Evolutionary conservation across 805 yeast species (phyloP), one percentile per base, ranked within the genome.

Genomic region (Yamadazyma sp.): DNA sequence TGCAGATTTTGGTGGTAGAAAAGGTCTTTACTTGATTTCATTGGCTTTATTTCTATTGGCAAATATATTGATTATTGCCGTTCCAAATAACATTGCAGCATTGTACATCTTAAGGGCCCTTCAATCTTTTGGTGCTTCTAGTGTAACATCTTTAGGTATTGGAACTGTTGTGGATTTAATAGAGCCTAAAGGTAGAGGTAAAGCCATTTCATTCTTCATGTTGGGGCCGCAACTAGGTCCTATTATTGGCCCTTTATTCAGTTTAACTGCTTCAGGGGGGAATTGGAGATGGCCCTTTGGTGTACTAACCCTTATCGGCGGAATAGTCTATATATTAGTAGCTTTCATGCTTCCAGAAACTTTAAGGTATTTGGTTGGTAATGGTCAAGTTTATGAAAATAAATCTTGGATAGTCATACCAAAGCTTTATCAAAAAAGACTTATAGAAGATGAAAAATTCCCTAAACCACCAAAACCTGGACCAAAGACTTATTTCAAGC

Each of bases 1-100:
- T 54, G 76, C 81, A 4, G 83, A 77, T 45, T 53, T 58, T 38
- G 75, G 76, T 3, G 82, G 82, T 4, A 43, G 69, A 21, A 55
- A 60, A 38, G 50, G 52, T 2, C 43, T 60, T 23, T 58, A 58
- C 27, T 25, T 58, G 13, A 31, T 53, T 1, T 58, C 67, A 0
- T 42, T 60, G 15, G 28, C 48, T 2, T 31, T 62, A 5, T 62
- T 50, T 36, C 43, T 56, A 7, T 16, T 52, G 4, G 51, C 68
- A 1, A 60, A 56, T 31, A 34, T 60, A 13, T 40, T 62, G 11
- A 42, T 62, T 16, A 61, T 65, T 3, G 38, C 49, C 1, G 44
- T 59, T 16, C 65, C 68, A 1, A 49, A 59, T 1, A 44, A 57
- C 26, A 56, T 62, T 23, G 55, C 44, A 3, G 53, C 54, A 1